Conservation (phyloP, 208 protist genomes). For the Acanthamoeba royreba region DNA sequence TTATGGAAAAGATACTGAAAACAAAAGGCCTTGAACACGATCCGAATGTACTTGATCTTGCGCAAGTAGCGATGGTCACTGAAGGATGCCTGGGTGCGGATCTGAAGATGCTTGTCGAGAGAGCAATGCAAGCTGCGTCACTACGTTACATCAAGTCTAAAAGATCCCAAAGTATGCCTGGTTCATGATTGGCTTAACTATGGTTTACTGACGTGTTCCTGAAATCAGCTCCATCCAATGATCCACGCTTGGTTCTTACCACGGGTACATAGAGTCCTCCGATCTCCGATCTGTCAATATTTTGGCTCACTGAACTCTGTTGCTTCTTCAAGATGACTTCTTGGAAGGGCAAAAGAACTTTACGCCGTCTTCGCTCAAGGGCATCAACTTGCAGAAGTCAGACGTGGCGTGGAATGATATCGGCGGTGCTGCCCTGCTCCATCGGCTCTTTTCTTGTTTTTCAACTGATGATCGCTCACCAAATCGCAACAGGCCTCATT, state of each 20-base stretch:
- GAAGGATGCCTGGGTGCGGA: conserved; percentile 56
- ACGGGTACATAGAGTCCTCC: neutral
- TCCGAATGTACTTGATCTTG: neutral
- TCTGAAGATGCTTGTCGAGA: conserved; percentile 50
- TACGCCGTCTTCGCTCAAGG: conserved; percentile 68
- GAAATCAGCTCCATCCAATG: neutral
- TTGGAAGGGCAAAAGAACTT: conserved; percentile 49
- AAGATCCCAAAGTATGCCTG: neutral
- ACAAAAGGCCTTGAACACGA: neutral
- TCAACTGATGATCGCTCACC: too few species aligned
- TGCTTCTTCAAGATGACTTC: neutral
- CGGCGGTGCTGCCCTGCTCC: conserved; percentile 45
- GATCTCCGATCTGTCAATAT: neutral
- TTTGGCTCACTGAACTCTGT: neutral
- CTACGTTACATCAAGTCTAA: conserved; percentile 10
- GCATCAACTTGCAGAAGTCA: conserved; percentile 65
- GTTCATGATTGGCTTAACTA: neutral
- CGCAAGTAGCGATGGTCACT: neutral
- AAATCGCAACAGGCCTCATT: neutral
- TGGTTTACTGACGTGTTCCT: neutral
- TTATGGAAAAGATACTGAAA: neutral
- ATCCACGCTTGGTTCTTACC: neutral
- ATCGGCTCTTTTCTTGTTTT: neutral
- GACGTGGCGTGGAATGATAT: conserved; percentile 68
- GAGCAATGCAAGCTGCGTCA: conserved; percentile 49